These are phyloP conservation scores for Xylaria castorea DNA, from an alignment of 495 filamentous ascomycete species.

Conservation along the genomic window DNA sequence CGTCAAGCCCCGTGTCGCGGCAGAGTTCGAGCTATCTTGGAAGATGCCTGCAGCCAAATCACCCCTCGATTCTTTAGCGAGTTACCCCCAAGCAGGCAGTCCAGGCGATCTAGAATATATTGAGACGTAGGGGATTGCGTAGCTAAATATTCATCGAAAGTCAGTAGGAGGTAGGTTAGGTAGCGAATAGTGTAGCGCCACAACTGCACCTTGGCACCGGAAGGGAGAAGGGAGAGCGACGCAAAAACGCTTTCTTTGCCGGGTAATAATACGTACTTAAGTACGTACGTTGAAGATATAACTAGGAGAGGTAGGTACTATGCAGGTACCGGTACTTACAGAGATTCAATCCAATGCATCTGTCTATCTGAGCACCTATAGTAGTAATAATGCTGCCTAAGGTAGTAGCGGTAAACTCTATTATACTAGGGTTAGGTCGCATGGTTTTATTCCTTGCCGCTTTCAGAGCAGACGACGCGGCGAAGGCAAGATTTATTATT, in stretches of 20 bases:
- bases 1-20: neutral
- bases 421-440: neutral
- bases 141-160: neutral
- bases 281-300: neutral
- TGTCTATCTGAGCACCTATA: neutral
- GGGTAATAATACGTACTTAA: neutral
- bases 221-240: conserved; percentile 5
- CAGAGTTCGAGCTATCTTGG: neutral
- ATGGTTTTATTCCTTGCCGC: neutral
- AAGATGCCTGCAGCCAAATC: neutral
- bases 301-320: neutral
- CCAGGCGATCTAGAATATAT: neutral
- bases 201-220: conserved; percentile 7
- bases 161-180: neutral
- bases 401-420: conserved; percentile 2
- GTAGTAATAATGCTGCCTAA: neutral
- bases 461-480: neutral
- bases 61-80: neutral
- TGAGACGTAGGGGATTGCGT: neutral
- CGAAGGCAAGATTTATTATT: neutral
- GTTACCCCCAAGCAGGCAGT: too few species aligned
- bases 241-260: conserved; percentile 7
- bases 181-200: conserved; percentile 11
- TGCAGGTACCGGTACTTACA: conserved; percentile 1
- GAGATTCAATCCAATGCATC: neutral